Evolutionary conservation across 2,329 filamentous ascomycete species (phyloP).

Genomic region (Aspergillus uvarum): DNA sequence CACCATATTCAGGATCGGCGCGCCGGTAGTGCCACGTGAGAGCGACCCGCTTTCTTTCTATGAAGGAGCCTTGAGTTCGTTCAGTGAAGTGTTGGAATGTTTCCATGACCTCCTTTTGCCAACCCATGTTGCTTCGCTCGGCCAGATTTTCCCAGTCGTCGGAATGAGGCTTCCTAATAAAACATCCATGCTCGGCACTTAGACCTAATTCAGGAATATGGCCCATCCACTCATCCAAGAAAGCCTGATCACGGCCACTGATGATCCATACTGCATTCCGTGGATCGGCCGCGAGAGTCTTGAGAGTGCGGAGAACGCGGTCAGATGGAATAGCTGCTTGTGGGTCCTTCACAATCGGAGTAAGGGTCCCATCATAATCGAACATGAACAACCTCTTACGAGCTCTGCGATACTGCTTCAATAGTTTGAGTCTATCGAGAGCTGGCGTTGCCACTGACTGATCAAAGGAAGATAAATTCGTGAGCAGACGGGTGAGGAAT

Average conservation of each 20-base stretch:
- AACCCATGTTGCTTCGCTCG: constrained; percentile 83
- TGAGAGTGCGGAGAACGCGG: constrained; percentile 75
- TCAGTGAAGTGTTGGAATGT: constrained; percentile 89
- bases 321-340: constrained; percentile 85
- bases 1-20: constrained; percentile 80
- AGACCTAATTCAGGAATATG: constrained; percentile 87
- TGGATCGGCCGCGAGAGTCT: constrained; percentile 74
- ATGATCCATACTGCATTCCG: constrained; percentile 97
- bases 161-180: constrained; percentile 76
- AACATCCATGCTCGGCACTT: constrained; percentile 94
- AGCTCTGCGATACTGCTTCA: constrained; percentile 71
- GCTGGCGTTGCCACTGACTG: constrained; percentile 75
- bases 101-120: constrained; percentile 81
- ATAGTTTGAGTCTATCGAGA: constrained; percentile 71
- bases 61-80: constrained; percentile 81
- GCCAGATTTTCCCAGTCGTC: constrained; percentile 86
- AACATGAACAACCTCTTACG: constrained; percentile 92
- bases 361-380: constrained; percentile 96
- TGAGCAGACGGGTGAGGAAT: constrained; percentile 75
- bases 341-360: constrained; percentile 90
- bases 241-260: constrained; percentile 87
- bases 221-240: constrained; percentile 88
- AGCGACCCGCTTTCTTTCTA: constrained; percentile 90
- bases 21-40: constrained; percentile 97
- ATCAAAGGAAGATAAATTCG: constrained; percentile 74